Evolutionary conservation across 1,284 basidiomycete genomes (phyloP).

Genomic region (Ceratobasidium sp.): DNA sequence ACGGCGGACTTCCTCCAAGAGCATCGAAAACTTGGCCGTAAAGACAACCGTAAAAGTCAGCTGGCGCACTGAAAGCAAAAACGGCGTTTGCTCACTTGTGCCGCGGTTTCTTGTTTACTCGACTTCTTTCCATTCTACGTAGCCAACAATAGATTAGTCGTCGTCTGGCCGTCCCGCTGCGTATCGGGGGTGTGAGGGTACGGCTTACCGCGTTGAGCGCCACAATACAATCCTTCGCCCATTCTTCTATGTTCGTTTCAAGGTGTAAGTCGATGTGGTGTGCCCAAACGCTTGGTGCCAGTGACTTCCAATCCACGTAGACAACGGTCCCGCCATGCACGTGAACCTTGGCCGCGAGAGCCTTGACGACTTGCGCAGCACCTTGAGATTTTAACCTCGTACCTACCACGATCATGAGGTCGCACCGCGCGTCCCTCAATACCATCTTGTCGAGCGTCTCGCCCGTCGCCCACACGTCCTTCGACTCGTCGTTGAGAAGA

Average conservation of each 20-base stretch:
- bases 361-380: neutral
- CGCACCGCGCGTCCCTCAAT: neutral
- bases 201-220: neutral
- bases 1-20: no score
- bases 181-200: no score
- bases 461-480: neutral
- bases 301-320: neutral
- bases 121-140: no score
- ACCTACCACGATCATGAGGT: constrained; percentile 3
- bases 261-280: constrained; percentile 22
- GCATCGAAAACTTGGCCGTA: no score
- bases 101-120: no score
- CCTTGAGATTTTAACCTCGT: neutral
- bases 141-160: no score
- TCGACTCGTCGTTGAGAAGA: neutral
- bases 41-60: no score
- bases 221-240: neutral
- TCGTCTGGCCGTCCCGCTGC: no score
- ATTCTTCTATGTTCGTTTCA: constrained; percentile 17
- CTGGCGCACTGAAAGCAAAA: no score
- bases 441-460: neutral
- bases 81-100: no score
- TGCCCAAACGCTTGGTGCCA: neutral
- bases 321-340: neutral
- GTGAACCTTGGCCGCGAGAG: neutral